Conservation (phyloP, 331 rosid genomes). For the Spiraea crenata region DNA sequence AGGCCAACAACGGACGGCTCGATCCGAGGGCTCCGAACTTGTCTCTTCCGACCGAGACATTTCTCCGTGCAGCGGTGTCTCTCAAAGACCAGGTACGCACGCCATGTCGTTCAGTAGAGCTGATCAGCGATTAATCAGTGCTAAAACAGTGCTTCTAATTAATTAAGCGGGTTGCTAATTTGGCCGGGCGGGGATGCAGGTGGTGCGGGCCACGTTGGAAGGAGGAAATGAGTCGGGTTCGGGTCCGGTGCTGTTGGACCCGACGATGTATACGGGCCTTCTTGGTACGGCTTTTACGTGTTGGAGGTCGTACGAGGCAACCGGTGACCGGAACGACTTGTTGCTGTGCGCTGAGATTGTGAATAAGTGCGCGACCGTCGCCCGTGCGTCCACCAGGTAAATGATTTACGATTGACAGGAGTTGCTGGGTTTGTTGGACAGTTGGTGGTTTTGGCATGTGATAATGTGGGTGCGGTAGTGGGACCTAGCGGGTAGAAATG, state of each 20-base stretch:
- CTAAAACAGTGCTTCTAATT: not conserved
- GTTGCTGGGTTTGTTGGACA: too few species aligned
- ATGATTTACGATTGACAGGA: not conserved
- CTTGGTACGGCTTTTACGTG: constrained; percentile 84
- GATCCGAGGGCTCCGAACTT: constrained; percentile 36
- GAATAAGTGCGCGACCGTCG: constrained; percentile 47
- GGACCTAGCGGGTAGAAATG: too few species aligned
- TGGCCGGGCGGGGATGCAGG: too few species aligned
- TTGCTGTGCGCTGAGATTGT: constrained; percentile 52
- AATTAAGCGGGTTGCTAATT: too few species aligned
- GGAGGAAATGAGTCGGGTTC: constrained; percentile 5
- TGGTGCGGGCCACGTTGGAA: constrained; percentile 64
- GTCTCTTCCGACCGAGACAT: constrained; percentile 39
- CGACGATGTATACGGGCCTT: constrained; percentile 67
- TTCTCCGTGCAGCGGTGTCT: constrained; percentile 60
- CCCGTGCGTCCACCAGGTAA: constrained; percentile 67
- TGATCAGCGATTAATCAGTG: not conserved
- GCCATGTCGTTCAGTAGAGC: too few species aligned
- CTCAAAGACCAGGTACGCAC: constrained; percentile 67
- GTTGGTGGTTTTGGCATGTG: too few species aligned
- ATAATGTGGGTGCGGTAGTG: too few species aligned
- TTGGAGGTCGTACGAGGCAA: constrained; percentile 63
- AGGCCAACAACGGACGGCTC: constrained; percentile 37
- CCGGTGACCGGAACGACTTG: constrained; percentile 57
- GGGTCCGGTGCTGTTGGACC: constrained; percentile 44